Conservation (phyloP, 2,329 filamentous ascomycete genomes). For the Scedosporium boydii region DNA sequence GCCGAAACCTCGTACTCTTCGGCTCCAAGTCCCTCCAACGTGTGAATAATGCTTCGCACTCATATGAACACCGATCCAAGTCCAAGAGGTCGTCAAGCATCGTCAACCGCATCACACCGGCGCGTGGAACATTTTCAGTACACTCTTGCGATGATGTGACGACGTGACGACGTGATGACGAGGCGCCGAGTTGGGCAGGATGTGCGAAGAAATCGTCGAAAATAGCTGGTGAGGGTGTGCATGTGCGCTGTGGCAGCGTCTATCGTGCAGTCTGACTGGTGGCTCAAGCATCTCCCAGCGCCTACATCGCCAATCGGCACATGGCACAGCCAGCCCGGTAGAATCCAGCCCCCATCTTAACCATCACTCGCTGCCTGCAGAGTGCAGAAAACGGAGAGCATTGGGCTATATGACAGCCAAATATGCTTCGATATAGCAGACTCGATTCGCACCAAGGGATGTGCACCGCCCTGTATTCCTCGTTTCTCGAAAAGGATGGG, state of each 20-base stretch:
- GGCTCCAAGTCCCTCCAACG: background rate
- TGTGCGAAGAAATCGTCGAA: background rate
- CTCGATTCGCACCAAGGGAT: background rate
- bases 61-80: background rate
- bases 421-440: background rate
- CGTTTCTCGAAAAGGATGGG: background rate
- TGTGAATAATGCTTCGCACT: background rate
- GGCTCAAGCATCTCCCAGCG: background rate
- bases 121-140: background rate
- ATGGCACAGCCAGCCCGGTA: background rate
- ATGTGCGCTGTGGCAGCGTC: background rate
- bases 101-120: background rate
- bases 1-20: background rate
- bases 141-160: background rate
- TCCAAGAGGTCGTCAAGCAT: background rate
- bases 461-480: too few relatives aligned
- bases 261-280: background rate
- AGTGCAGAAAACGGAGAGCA: too few relatives aligned
- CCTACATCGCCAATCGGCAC: slow-evolving; percentile 1
- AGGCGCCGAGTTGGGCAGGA: background rate
- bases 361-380: too few relatives aligned
- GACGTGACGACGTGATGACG: background rate
- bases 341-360: background rate
- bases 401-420: background rate
- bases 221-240: background rate